phyloP scores from a whole-genome alignment of 2,329 filamentous ascomycete genomes.

The Claviceps sp. region DNA sequence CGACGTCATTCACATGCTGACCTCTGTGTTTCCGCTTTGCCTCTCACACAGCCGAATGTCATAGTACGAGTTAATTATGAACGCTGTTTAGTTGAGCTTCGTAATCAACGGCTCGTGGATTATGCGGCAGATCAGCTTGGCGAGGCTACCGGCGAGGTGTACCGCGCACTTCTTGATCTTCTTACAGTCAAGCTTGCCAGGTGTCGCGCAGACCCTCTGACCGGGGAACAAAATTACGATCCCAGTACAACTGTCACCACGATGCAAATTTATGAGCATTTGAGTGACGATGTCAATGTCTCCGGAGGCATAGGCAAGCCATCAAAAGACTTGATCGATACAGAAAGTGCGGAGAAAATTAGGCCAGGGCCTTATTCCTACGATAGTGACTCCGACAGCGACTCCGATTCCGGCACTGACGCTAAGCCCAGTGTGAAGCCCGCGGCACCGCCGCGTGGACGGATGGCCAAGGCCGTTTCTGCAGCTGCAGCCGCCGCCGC shows the following conservation, averaged over 20 bases:
- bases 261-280: slow-evolving; percentile 40
- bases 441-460: slow-evolving; percentile 2
- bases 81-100: slow-evolving; percentile 69
- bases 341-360: slow-evolving; percentile 35
- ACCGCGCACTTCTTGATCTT: slow-evolving; percentile 56
- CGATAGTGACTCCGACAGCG: slow-evolving; percentile 23
- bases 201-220: slow-evolving; percentile 46
- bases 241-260: slow-evolving; percentile 33
- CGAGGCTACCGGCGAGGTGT: slow-evolving; percentile 62
- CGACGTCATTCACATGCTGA: not conserved
- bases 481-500: not conserved
- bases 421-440: slow-evolving; percentile 3
- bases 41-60: slow-evolving; percentile 45
- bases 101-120: slow-evolving; percentile 64
- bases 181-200: slow-evolving; percentile 55
- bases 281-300: slow-evolving; percentile 39
- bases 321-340: slow-evolving; percentile 31
- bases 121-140: slow-evolving; percentile 60
- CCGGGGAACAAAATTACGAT: slow-evolving; percentile 18
- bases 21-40: not conserved
- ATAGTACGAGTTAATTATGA: slow-evolving; percentile 73
- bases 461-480: slow-evolving; percentile 5
- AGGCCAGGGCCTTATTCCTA: slow-evolving; percentile 21
- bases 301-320: slow-evolving; percentile 44
- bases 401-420: slow-evolving; percentile 22